A percentile compares a stretch with the other conserved stretches of the same genome.
These are phyloP conservation scores for Ustilago esculenta DNA, from an alignment of 1,284 basidiomycete genomes.

Conservation along the genomic window DNA sequence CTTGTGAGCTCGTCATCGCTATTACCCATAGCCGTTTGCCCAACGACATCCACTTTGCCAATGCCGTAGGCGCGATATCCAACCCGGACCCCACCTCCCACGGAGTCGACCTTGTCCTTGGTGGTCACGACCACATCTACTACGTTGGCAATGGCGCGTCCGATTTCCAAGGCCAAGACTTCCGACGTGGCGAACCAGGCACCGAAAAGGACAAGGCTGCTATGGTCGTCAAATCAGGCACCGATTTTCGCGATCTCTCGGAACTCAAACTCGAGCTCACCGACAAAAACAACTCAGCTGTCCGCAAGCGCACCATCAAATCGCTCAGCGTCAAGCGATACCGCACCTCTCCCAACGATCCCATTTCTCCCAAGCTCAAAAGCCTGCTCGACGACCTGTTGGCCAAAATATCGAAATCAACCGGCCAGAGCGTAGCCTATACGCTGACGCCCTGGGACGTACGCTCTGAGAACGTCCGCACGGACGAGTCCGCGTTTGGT, in stretches of 20 bases:
- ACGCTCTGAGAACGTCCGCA: conserved; percentile 78
- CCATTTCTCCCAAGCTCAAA: conserved; percentile 73
- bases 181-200: conserved; percentile 73
- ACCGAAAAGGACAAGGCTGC: conserved; percentile 74
- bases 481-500: conserved; percentile 78
- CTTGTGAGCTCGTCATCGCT: conserved; percentile 76
- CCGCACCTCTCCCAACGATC: conserved; percentile 73
- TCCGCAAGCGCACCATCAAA: conserved; percentile 77
- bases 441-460: conserved; percentile 77
- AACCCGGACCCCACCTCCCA: conserved; percentile 71
- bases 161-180: conserved; percentile 78
- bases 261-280: conserved; percentile 76
- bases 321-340: conserved; percentile 77
- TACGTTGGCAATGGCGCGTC: conserved; percentile 80
- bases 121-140: conserved; percentile 90
- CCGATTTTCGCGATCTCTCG: conserved; percentile 87
- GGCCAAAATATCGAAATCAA: conserved; percentile 77
- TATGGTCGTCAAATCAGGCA: conserved; percentile 81
- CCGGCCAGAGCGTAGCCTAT: conserved; percentile 75
- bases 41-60: conserved; percentile 72
- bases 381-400: conserved; percentile 76
- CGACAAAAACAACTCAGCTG: conserved; percentile 72
- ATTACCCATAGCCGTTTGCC: conserved; percentile 81
- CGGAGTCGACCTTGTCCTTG: conserved; percentile 84
- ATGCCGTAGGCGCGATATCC: conserved; percentile 73